Percentiles rank a stretch among this genome's conserved stretches.
phyloP scores from a whole-genome alignment of 2,329 filamentous ascomycete species.

The Dendrostoma leiphaemia region DNA sequence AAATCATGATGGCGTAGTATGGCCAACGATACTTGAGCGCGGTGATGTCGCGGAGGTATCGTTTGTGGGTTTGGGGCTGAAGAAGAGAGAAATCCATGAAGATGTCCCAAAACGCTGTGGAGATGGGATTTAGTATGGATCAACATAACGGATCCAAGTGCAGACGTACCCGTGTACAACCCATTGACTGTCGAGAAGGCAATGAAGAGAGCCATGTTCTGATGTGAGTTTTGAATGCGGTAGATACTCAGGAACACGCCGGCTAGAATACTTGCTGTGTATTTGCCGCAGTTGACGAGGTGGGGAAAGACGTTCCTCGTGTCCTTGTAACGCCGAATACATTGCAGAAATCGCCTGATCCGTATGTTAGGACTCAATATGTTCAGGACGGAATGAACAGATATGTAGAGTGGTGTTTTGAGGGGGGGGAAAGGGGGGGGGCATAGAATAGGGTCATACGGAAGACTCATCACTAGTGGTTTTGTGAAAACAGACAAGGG shows the following conservation, averaged over 20 bases:
- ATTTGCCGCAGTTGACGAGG: conserved; percentile 89
- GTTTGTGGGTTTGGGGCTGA: conserved; percentile 68
- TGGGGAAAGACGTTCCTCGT: conserved; percentile 89
- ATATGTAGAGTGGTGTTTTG: too few relatives aligned
- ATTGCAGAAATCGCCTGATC: conserved; percentile 81
- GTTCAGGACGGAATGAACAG: too few relatives aligned
- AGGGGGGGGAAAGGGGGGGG: too few relatives aligned
- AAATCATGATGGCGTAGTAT: conserved; percentile 81
- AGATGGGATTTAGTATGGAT: neutral
- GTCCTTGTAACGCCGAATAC: conserved; percentile 83
- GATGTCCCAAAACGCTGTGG: conserved; percentile 79
- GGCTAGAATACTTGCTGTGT: conserved; percentile 77
- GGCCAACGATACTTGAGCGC: conserved; percentile 76
- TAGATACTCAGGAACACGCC: conserved; percentile 80
- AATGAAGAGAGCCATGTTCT: conserved; percentile 70
- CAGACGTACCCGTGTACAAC: conserved; percentile 68
- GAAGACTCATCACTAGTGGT: neutral
- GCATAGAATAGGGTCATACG: too few relatives aligned
- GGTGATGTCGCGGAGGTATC: conserved; percentile 71
- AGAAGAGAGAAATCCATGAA: conserved; percentile 96
- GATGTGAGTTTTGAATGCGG: conserved; percentile 63
- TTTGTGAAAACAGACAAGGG: too few relatives aligned
- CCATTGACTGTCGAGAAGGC: conserved; percentile 78
- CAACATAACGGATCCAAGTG: conserved; percentile 7
- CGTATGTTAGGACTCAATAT: neutral